phyloP scores from a whole-genome alignment of 257 asterid species.

The Forsythia viridissima region DNA sequence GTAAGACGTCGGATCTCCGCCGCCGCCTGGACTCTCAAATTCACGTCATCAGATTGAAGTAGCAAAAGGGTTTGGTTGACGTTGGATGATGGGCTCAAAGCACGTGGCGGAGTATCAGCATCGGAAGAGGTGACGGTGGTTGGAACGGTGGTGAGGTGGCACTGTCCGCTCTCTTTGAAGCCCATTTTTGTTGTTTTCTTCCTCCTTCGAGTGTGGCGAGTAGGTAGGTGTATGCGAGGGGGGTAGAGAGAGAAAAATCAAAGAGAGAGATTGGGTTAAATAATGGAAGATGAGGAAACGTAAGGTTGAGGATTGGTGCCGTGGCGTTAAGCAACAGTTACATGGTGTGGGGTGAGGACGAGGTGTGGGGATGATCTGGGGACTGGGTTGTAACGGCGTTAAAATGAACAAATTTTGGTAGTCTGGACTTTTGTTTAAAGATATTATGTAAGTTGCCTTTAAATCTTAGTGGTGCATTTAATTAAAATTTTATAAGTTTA shows the following conservation, averaged over 20 bases:
- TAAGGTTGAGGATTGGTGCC: constrained; percentile 44
- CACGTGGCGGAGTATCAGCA: constrained; percentile 29
- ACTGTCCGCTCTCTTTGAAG: constrained; percentile 24
- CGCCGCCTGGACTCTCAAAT: constrained; percentile 63
- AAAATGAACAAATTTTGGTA: too few species aligned
- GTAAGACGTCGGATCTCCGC: constrained; percentile 84
- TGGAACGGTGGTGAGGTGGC: constrained; percentile 18
- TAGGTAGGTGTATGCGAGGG: neutral
- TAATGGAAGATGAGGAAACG: constrained; percentile 31
- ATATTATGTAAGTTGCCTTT: too few species aligned
- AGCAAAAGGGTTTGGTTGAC: constrained; percentile 56
- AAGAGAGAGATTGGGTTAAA: neutral
- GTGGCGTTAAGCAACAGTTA: constrained; percentile 64
- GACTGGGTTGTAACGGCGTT: too few species aligned
- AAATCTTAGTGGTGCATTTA: too few species aligned
- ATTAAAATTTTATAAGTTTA: too few species aligned
- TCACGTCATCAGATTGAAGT: constrained; percentile 50
- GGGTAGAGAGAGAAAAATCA: constrained; percentile 3
- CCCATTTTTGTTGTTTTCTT: constrained; percentile 22
- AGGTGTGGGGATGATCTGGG: neutral
- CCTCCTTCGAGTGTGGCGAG: too few species aligned
- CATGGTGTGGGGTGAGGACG: neutral
- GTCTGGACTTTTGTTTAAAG: too few species aligned
- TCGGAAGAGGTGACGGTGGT: constrained; percentile 28
- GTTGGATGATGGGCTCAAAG: constrained; percentile 33